Evolutionary conservation across 129 eudicot genomes (phyloP).

Genomic region (Flaveria trinervia): DNA sequence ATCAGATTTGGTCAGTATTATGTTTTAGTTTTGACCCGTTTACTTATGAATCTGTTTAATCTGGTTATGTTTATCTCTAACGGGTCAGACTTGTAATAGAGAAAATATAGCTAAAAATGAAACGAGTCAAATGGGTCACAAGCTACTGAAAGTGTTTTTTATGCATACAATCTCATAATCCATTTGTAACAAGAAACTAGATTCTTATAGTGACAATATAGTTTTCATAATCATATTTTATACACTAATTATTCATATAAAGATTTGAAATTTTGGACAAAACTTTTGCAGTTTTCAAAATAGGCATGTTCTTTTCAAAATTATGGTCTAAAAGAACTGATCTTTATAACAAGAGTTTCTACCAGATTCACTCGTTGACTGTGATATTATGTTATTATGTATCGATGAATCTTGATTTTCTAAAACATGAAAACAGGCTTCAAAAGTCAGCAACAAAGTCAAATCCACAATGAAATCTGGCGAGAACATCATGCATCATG

Average conservation of each 20-base stretch:
- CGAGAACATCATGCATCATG: conserved; percentile 38
- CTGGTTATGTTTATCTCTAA: not conserved
- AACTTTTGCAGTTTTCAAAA: not conserved
- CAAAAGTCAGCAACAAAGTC: conserved; percentile 82
- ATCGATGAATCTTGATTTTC: conserved; percentile 24
- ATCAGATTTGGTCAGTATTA: conserved; percentile 65
- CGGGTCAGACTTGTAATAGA: not conserved
- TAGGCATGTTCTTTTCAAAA: not conserved
- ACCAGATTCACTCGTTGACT: not conserved
- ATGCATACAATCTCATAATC: not conserved
- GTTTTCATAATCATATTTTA: not conserved
- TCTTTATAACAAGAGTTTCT: not conserved
- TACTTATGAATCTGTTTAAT: not conserved
- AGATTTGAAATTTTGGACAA: not conserved
- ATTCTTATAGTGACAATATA: not conserved
- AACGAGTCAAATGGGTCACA: not conserved
- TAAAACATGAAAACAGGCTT: conserved; percentile 46
- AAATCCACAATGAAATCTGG: conserved; percentile 60
- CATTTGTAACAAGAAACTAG: not conserved
- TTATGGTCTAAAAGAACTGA: too few relatives aligned
- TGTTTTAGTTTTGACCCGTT: not conserved
- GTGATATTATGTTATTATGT: not conserved
- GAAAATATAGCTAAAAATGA: not conserved
- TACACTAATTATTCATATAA: not conserved
- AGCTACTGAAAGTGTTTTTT: not conserved